Conservation (phyloP, 352 stramenopile species). For the Globisporangium abappressorium region DNA sequence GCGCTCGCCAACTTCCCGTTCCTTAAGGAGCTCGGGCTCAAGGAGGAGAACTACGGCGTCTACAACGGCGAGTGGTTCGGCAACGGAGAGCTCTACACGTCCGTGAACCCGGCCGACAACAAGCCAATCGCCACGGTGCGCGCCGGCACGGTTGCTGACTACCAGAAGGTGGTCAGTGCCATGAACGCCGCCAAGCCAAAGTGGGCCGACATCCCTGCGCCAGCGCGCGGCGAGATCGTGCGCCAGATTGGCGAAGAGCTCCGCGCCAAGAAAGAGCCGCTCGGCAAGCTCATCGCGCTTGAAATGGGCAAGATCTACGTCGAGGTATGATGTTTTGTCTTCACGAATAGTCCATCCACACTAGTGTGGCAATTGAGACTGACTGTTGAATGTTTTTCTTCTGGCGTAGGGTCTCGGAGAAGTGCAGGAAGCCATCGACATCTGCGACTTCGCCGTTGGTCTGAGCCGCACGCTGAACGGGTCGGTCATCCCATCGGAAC, state of each 20-base stretch:
- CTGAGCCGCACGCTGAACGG: conserved; percentile 87
- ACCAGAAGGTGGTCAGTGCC: conserved; percentile 71
- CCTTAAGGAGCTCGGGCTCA: conserved; percentile 73
- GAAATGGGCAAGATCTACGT: conserved; percentile 95
- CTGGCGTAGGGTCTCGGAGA: conserved; percentile 81
- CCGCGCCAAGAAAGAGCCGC: conserved; percentile 83
- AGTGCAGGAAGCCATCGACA: conserved; percentile 93
- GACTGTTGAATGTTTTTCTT: conserved; percentile 4
- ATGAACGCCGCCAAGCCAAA: conserved; percentile 84
- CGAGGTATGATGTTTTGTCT: conserved; percentile 38
- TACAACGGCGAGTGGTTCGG: conserved; percentile 88
- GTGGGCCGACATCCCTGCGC: conserved; percentile 86
- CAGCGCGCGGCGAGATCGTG: conserved; percentile 88
- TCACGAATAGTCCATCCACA: not conserved
- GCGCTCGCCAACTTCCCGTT: conserved; percentile 65
- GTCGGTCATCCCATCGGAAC: conserved; percentile 89
- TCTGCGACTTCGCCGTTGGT: conserved; percentile 93
- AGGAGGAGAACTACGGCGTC: conserved; percentile 82
- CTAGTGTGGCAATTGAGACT: not conserved
- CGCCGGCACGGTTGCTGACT: conserved; percentile 79
- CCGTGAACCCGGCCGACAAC: conserved; percentile 81
- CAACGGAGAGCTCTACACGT: conserved; percentile 78
- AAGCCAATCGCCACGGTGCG: conserved; percentile 82
- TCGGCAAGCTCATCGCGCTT: conserved; percentile 88
- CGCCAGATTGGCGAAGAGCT: conserved; percentile 90